Conservation (phyloP, 2,329 filamentous ascomycete species). For the Tolypocladium ophioglossoides region DNA sequence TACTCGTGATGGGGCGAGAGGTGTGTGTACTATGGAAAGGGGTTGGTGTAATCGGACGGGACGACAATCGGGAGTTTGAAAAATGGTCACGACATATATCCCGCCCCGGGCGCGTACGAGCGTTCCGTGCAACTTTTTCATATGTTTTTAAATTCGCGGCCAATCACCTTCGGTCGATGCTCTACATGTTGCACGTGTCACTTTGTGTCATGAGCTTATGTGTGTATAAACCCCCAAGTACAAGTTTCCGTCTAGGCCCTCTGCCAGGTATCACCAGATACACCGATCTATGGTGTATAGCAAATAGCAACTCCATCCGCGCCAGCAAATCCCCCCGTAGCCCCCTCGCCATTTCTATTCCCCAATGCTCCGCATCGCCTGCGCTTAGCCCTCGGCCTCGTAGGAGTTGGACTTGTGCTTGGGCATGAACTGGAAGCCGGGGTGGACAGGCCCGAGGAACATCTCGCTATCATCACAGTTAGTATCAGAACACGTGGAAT, state of each 20-base stretch:
- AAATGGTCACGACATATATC: neutral
- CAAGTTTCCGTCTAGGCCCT: neutral
- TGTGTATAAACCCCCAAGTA: neutral
- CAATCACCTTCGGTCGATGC: neutral
- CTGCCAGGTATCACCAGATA: neutral
- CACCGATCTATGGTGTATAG: neutral
- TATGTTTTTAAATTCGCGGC: neutral
- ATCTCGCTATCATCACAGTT: constrained; percentile 59
- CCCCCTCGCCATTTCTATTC: neutral
- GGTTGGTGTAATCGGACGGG: neutral
- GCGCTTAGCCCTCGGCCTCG: constrained; percentile 56
- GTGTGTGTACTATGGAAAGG: neutral
- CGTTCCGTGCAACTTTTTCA: neutral
- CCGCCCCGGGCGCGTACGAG: neutral
- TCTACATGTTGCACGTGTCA: too few species aligned
- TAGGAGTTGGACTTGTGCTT: constrained; percentile 97
- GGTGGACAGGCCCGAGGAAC: constrained; percentile 86
- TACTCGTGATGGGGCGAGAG: constrained; percentile 31
- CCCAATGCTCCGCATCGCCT: neutral
- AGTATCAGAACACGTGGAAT: constrained; percentile 1
- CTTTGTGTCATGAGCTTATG: neutral
- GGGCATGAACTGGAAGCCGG: constrained; percentile 86
- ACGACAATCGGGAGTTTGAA: neutral
- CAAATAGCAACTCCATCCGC: neutral
- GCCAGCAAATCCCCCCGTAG: neutral